phyloP scores from a whole-genome alignment of 371 early-diverging fungal genomes.

The Mucor racemosus region DNA sequence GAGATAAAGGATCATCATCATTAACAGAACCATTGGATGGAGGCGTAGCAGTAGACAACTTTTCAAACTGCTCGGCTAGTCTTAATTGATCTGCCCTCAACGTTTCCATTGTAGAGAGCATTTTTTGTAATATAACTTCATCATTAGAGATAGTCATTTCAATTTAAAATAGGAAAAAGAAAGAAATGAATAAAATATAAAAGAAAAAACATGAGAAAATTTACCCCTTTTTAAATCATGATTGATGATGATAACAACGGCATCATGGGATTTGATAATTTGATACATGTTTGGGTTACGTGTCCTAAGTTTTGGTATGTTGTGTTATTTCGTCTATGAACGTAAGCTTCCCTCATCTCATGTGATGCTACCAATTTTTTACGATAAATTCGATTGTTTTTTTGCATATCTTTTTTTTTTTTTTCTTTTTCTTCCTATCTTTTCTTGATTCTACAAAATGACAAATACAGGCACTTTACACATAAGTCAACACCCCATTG shows the following conservation, averaged over 20 bases:
- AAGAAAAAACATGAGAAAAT: background rate
- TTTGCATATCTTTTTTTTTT: slow-evolving; percentile 16
- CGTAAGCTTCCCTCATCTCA: background rate
- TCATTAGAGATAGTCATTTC: slow-evolving; percentile 38
- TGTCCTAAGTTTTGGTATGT: background rate
- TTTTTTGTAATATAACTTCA: slow-evolving; percentile 29
- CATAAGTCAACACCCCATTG: slow-evolving; percentile 70
- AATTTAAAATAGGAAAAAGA: background rate
- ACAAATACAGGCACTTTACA: slow-evolving; percentile 26
- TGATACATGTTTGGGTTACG: slow-evolving; percentile 7
- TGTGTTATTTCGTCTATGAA: background rate
- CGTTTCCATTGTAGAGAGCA: slow-evolving; percentile 36
- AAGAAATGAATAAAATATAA: slow-evolving; percentile 6
- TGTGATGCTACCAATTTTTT: background rate
- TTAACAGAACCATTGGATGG: background rate
- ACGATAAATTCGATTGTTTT: background rate
- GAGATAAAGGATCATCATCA: slow-evolving; percentile 1
- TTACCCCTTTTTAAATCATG: slow-evolving; percentile 3
- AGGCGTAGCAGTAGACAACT: slow-evolving; percentile 13
- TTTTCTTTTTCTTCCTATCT: slow-evolving; percentile 21
- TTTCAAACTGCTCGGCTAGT: slow-evolving; percentile 32
- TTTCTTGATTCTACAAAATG: slow-evolving; percentile 20
- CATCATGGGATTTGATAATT: slow-evolving; percentile 11
- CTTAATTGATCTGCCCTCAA: slow-evolving; percentile 33
- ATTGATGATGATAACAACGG: background rate